Evolutionary conservation across 2,329 filamentous ascomycete species (phyloP).

Genomic region (Chalaropsis thielavioides): DNA sequence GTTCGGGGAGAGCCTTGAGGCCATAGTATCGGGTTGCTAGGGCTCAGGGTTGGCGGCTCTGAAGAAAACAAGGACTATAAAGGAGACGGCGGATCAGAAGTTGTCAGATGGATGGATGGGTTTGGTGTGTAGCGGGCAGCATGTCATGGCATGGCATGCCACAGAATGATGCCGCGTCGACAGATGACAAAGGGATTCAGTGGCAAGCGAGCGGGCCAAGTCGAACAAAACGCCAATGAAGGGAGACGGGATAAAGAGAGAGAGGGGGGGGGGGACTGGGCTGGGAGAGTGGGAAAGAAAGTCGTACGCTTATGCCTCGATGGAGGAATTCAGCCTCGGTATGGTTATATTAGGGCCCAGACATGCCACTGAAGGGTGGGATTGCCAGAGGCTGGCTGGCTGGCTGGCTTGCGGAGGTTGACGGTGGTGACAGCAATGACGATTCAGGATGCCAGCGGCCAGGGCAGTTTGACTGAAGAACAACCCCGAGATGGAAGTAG

Average conservation of each 20-base stretch:
- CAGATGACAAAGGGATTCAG: background rate
- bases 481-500: background rate
- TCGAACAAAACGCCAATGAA: background rate
- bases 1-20: constrained; percentile 10
- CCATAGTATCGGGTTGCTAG: constrained; percentile 8
- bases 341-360: background rate
- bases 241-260: background rate
- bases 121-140: background rate
- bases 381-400: background rate
- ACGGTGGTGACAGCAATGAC: background rate
- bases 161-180: constrained; percentile 1
- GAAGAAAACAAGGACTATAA: background rate
- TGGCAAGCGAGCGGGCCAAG: background rate
- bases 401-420: background rate
- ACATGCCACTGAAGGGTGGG: background rate
- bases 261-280: background rate
- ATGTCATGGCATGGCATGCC: background rate
- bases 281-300: background rate
- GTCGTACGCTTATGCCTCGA: background rate
- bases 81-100: background rate
- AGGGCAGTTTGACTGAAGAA: background rate
- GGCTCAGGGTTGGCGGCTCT: background rate
- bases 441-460: background rate
- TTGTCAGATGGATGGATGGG: background rate
- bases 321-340: constrained; percentile 8